Evolutionary conservation across 2,329 filamentous ascomycete species (phyloP).

Genomic region (Cyphellophora europaea): DNA sequence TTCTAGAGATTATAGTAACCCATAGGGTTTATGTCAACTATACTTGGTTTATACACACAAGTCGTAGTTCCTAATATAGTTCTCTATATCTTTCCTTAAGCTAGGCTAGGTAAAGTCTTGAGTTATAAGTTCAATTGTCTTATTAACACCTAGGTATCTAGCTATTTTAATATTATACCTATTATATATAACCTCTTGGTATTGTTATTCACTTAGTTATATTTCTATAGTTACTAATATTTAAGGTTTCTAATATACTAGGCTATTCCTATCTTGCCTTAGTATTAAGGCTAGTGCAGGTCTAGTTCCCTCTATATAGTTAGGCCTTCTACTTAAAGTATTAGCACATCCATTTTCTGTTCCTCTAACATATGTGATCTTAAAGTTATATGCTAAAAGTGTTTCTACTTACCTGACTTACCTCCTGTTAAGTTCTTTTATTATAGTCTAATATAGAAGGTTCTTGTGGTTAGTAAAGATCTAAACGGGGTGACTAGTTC

Average conservation of each 20-base stretch:
- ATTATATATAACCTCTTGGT: too few relatives aligned
- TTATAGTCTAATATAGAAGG: slow-evolving; percentile 21
- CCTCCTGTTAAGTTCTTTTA: slow-evolving; percentile 17
- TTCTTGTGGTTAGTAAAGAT: slow-evolving; percentile 20
- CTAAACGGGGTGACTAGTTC: slow-evolving; percentile 3
- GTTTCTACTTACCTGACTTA: slow-evolving; percentile 20
- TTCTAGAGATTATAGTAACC: not conserved
- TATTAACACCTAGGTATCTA: slow-evolving; percentile 3
- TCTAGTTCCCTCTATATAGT: too few relatives aligned
- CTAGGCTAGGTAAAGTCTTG: slow-evolving; percentile 3
- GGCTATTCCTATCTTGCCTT: too few relatives aligned
- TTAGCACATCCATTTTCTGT: too few relatives aligned
- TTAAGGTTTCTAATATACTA: too few relatives aligned
- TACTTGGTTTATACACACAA: slow-evolving; percentile 6
- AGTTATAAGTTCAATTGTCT: slow-evolving; percentile 2
- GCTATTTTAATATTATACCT: slow-evolving; percentile 7
- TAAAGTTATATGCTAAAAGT: slow-evolving; percentile 18
- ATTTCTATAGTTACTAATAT: too few relatives aligned
- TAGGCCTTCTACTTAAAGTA: too few relatives aligned
- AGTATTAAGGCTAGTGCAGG: too few relatives aligned
- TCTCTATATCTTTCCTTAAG: slow-evolving; percentile 3
- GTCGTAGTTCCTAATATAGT: slow-evolving; percentile 5
- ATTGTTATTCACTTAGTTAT: too few relatives aligned
- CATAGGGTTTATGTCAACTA: slow-evolving; percentile 4
- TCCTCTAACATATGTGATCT: slow-evolving; percentile 15